Conservation (phyloP, 768 basidiomycete species). For the Trametes punicea region DNA sequence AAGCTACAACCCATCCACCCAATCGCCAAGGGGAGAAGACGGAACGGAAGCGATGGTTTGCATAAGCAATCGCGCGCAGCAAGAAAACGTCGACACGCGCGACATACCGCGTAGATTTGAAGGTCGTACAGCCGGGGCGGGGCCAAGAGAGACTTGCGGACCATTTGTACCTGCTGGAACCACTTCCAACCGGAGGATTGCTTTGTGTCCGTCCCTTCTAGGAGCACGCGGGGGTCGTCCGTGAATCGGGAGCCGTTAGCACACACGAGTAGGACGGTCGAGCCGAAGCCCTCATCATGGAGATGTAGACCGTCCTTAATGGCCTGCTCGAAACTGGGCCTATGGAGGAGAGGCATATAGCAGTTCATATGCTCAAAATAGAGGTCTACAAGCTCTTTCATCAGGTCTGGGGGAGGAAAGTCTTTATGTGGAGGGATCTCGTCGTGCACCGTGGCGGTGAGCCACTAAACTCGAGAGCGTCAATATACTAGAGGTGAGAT, state of each 20-base stretch:
- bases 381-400: conserved; percentile 41
- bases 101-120: conserved; percentile 58
- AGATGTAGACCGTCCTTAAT: conserved; percentile 38
- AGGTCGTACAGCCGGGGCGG: conserved; percentile 65
- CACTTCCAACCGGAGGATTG: conserved; percentile 47
- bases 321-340: conserved; percentile 41
- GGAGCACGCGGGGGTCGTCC: conserved; percentile 48
- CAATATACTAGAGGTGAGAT: background rate
- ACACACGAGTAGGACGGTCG: conserved; percentile 46
- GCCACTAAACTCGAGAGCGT: conserved; percentile 22
- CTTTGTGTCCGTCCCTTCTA: conserved; percentile 21
- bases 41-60: background rate
- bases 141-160: conserved; percentile 54
- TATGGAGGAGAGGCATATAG: conserved; percentile 47
- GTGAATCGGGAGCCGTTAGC: conserved; percentile 49
- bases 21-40: background rate
- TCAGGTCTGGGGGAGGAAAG: conserved; percentile 38
- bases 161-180: conserved; percentile 56
- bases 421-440: conserved; percentile 26
- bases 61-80: background rate
- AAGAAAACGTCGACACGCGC: background rate
- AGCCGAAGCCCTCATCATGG: conserved; percentile 41
- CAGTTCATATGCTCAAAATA: conserved; percentile 45
- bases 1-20: conserved; percentile 32
- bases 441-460: conserved; percentile 26